phyloP scores from a whole-genome alignment of 2,329 filamentous ascomycete genomes.

The Spiromastix sp. region DNA sequence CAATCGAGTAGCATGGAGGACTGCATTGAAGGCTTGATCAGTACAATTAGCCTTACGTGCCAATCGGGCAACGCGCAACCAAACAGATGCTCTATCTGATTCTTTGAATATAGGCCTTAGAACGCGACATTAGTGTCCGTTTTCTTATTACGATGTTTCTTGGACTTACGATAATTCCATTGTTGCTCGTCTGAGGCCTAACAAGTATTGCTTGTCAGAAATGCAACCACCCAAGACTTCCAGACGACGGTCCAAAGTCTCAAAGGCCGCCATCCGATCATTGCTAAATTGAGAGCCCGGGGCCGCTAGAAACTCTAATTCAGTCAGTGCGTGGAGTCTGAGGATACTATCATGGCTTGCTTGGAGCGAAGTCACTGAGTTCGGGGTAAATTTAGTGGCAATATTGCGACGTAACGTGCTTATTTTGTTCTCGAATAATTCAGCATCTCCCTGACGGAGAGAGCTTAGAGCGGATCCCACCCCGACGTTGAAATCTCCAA shows the following conservation, averaged over 20 bases:
- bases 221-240: slow-evolving; percentile 81
- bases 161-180: slow-evolving; percentile 58
- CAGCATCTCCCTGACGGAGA: slow-evolving; percentile 43
- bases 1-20: slow-evolving; percentile 75
- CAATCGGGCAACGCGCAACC: slow-evolving; percentile 75
- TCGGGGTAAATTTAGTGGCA: slow-evolving; percentile 62
- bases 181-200: slow-evolving; percentile 73
- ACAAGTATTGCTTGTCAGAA: slow-evolving; percentile 84
- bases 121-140: slow-evolving; percentile 6
- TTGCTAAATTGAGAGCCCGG: slow-evolving; percentile 13
- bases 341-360: slow-evolving; percentile 77
- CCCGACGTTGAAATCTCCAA: slow-evolving; percentile 69
- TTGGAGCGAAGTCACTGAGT: slow-evolving; percentile 69
- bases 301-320: slow-evolving; percentile 57
- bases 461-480: slow-evolving; percentile 59
- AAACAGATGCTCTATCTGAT: slow-evolving; percentile 68
- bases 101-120: slow-evolving; percentile 49
- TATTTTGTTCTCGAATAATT: slow-evolving; percentile 48
- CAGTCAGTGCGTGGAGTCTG: slow-evolving; percentile 76
- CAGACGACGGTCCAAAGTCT: slow-evolving; percentile 63
- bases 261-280: slow-evolving; percentile 28
- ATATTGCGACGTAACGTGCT: slow-evolving; percentile 58
- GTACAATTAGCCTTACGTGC: slow-evolving; percentile 76
- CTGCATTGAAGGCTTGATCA: slow-evolving; percentile 85
- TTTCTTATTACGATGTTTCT: neutral